Evolutionary conservation across 139 green algal species (phyloP), one percentile per base, ranked within the genome.

Genomic region (Tetradesmus lagerheimii): DNA sequence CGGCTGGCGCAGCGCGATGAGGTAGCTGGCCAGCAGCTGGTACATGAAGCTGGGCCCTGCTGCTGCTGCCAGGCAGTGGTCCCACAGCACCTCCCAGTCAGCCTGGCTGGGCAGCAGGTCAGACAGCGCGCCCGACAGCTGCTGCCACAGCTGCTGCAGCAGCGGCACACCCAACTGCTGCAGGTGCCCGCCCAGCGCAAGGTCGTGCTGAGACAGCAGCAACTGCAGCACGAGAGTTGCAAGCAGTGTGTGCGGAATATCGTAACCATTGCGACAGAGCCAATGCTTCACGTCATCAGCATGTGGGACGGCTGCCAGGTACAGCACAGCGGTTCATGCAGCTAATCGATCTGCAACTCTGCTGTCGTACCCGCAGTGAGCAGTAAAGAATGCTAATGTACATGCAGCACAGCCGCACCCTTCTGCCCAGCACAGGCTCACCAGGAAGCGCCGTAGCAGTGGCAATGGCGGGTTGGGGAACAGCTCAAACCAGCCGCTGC

Each of bases 381-480:
- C 4, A 4, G 4, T 4, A 50, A 50, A 50, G 5, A 50, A 50
- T 4, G 43, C 43, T 8, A 4, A 50, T 50, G 47, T 14, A 62
- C 47, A 62, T 62, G 47, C 47, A 62, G 43, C 47, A n/a, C n/a
- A n/a, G n/a, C n/a, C n/a, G 47, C 47, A 62, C 47, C 6, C 47
- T 62, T 62, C 47, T 62, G 38, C 76, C 6, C 8, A 9, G 35
- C 37, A n/a, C 16, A 3, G 14, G 37, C 91, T 16, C 64, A 92
- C 92, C 89, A 94, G 35, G 39, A 95, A 41, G 9, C 92, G 35
- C 2, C 88, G 38, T 35, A 97, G 92, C 62, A 96, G 34, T 31
- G 84, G 81, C 66, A 96, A 41, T 0, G 95, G 95, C 25, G 95
- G 95, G 37, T 95, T 89, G 34, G 95, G 95, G 64, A 96, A 97